A percentile compares a stretch with the other conserved stretches of the same genome.
Evolutionary conservation across 2,329 filamentous ascomycete genomes (phyloP).

Genomic region (Neopestalotiopsis clavispora): DNA sequence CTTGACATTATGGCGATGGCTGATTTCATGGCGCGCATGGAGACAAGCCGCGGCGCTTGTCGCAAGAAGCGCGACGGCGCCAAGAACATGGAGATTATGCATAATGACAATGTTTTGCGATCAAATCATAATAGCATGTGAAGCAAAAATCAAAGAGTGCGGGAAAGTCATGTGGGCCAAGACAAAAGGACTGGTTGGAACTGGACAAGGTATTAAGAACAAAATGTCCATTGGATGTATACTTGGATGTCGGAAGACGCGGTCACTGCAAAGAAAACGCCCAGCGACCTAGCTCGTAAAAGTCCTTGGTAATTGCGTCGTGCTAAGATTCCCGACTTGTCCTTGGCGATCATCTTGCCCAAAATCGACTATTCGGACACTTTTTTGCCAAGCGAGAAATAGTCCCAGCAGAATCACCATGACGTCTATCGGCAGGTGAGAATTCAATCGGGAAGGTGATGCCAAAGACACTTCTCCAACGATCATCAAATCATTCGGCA

Average conservation of each 20-base stretch:
- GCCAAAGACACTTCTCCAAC: not conserved
- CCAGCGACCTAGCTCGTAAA: too few relatives aligned
- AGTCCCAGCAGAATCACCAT: not conserved
- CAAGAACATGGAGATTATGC: slow-evolving; percentile 2
- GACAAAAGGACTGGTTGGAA: not conserved
- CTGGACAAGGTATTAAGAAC: not conserved
- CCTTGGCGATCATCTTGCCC: not conserved
- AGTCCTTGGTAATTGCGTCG: not conserved
- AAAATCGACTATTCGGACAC: not conserved
- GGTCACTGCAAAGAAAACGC: too few relatives aligned
- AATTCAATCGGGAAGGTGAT: not conserved
- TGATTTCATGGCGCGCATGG: slow-evolving; percentile 13
- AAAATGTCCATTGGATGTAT: not conserved
- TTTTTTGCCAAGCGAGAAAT: not conserved
- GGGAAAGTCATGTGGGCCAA: not conserved
- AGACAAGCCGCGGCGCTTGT: slow-evolving; percentile 13
- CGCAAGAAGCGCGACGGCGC: slow-evolving; percentile 4
- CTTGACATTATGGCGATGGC: slow-evolving; percentile 18
- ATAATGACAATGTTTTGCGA: not conserved
- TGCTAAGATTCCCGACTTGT: not conserved
- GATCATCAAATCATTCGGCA: not conserved
- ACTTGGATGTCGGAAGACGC: too few relatives aligned
- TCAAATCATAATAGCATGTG: not conserved
- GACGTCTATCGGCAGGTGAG: slow-evolving; percentile 1
- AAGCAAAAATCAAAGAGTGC: not conserved